Percentiles rank a stretch among this genome's conserved stretches.
phyloP scores from a whole-genome alignment of 176 grass and related monocot genomes.

The barley (Hordeum vulgare) region MorexV3_pseudomolecules_assembly NC_058519.1:45619801-45620300 shows the following conservation, averaged over 20 bases:
- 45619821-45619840: background rate
- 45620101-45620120: background rate
- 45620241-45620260: no score
- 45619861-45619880: background rate
- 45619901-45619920: background rate
- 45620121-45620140: background rate
- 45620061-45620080: constrained; percentile 61
- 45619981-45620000: constrained; percentile 58
- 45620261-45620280: no score
- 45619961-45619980: constrained; percentile 26
- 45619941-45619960: constrained; percentile 1
- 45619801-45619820: background rate
- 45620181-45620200: no score
- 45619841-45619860: background rate
- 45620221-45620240: no score
- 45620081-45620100: constrained; percentile 50
- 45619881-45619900: background rate
- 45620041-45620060: constrained; percentile 65
- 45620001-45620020: constrained; percentile 79
- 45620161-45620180: no score
- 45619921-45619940: background rate
- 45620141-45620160: no score
- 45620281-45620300: no score
- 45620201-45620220: no score
- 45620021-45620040: constrained; percentile 60